These are phyloP conservation scores for Prinsepia uniflora DNA, from an alignment of 306 rosid species.

Conservation along the genomic window DNA sequence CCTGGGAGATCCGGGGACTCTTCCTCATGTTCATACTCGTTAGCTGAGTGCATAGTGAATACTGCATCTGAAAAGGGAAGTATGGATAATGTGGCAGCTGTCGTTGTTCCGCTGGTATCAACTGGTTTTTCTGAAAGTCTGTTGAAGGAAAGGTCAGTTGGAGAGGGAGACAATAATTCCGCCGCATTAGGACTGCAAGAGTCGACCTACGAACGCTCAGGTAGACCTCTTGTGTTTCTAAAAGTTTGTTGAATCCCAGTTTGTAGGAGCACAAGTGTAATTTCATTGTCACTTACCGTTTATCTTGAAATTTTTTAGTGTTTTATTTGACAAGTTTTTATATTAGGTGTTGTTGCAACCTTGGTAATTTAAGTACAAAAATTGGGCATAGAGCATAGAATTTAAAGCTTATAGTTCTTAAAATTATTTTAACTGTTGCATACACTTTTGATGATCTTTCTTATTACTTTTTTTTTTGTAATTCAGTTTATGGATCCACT, in stretches of 20 bases:
- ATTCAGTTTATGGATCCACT: slow-evolving; percentile 46
- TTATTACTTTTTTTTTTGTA: slow-evolving; percentile 16
- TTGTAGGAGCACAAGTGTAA: not conserved
- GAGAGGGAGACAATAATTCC: slow-evolving; percentile 36
- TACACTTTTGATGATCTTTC: not conserved
- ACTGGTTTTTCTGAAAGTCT: slow-evolving; percentile 32
- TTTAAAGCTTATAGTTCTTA: not conserved
- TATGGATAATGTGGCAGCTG: slow-evolving; percentile 82
- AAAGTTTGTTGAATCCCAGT: not conserved
- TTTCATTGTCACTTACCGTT: not conserved
- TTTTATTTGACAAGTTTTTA: not conserved
- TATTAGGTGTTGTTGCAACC: not conserved
- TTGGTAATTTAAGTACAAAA: not conserved
- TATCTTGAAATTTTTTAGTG: not conserved
- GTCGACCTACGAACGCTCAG: slow-evolving; percentile 45
- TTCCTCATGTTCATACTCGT: slow-evolving; percentile 59
- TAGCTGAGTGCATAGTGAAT: slow-evolving; percentile 74
- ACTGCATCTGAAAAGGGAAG: slow-evolving; percentile 75
- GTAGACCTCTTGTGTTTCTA: slow-evolving; percentile 35
- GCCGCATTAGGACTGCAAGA: slow-evolving; percentile 38
- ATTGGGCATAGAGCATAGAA: not conserved
- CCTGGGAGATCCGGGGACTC: slow-evolving; percentile 42
- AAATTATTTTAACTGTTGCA: not conserved
- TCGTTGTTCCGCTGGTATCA: slow-evolving; percentile 75
- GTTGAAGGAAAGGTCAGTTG: slow-evolving; percentile 35